Base-by-base conservation (phyloP, 805 yeast genomes). In the Naumovozyma dairenensis region DNA sequence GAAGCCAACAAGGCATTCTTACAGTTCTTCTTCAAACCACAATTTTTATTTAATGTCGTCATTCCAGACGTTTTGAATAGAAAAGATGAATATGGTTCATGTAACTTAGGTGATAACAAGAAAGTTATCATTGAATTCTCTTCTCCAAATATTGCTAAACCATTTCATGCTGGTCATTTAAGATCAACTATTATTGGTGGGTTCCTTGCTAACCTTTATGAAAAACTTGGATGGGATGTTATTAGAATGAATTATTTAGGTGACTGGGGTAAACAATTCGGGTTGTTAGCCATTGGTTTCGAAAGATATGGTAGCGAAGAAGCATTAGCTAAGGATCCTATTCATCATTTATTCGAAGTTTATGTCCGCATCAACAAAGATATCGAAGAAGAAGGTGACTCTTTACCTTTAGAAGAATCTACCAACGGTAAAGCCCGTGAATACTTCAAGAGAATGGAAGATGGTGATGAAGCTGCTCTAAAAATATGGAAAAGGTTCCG, bases 261-360 rank as follows among this genome's bases (percentile, higher is more conserved):
- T 53, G 99, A 92, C 64, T 92, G 98, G 98, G 99, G 99, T 37
- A 92, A 92, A 64, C 99, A 92, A 67, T 92, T 89, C 53, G 99
- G 98, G 61, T 60, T 92, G 29, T 70, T 92, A 48, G 98, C 97
- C 17, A 80, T 92, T 42, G 99, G 96, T 30, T 92, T 80, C 60
- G 73, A 75, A 36, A 76, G 72, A 53, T 92, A 81, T 55, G 99
- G 99, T 32, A 62, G 70, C 42, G 94, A 80, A 56, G 82, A 77
- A 51, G 64, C 65, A 34, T 69, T 92, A 43, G 66, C 66, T 36
- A 50, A 53, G 30, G 92, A 92, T 58, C 96, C 99, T 37, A 87
- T 92, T 56, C 77, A 85, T 62, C 98, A 92, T 60, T 71, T 92
- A 57, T 92, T 87, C 52, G 89, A 87, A 38, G 95, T 92, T 27